Conservation (phyloP, 179 eudicot genomes). For the Carnegiea gigantea region DNA sequence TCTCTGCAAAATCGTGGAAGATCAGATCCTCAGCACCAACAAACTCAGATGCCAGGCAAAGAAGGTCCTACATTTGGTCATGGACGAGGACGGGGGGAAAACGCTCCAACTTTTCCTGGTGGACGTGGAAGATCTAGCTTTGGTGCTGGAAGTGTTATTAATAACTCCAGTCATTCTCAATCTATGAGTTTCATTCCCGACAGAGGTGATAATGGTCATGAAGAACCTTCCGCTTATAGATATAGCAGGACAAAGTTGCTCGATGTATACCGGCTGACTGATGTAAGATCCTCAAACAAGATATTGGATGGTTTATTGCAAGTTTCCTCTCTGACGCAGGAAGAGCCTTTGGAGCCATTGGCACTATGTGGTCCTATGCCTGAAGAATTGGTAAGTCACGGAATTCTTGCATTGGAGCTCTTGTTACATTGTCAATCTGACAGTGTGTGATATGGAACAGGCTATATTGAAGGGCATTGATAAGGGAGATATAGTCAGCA, state of each 20-base stretch:
- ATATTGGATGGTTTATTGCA: constrained; percentile 51
- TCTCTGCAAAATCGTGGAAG: constrained; percentile 67
- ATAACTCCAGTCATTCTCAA: constrained; percentile 32
- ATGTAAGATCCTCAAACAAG: constrained; percentile 42
- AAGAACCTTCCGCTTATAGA: constrained; percentile 49
- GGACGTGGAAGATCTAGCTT: constrained; percentile 61
- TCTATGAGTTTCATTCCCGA: constrained; percentile 39
- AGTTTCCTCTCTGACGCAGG: constrained; percentile 79
- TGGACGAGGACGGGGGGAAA: constrained; percentile 90
- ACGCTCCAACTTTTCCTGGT: constrained; percentile 49
- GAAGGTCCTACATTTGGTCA: constrained; percentile 54
- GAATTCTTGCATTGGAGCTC: not conserved
- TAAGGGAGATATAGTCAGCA: constrained; percentile 80
- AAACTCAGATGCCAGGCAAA: constrained; percentile 48
- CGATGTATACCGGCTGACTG: constrained; percentile 66
- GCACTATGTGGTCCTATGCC: constrained; percentile 69
- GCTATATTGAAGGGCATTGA: constrained; percentile 79
- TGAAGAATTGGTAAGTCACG: constrained; percentile 72
- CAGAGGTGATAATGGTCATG: constrained; percentile 54
- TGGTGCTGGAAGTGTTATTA: constrained; percentile 39
- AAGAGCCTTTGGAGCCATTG: constrained; percentile 73
- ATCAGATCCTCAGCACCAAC: constrained; percentile 56
- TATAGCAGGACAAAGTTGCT: constrained; percentile 80
- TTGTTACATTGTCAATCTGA: constrained; percentile 23
- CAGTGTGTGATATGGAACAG: constrained; percentile 38